Base-by-base conservation (phyloP, 768 basidiomycete species). In the Boletus rubroflammeus region DNA sequence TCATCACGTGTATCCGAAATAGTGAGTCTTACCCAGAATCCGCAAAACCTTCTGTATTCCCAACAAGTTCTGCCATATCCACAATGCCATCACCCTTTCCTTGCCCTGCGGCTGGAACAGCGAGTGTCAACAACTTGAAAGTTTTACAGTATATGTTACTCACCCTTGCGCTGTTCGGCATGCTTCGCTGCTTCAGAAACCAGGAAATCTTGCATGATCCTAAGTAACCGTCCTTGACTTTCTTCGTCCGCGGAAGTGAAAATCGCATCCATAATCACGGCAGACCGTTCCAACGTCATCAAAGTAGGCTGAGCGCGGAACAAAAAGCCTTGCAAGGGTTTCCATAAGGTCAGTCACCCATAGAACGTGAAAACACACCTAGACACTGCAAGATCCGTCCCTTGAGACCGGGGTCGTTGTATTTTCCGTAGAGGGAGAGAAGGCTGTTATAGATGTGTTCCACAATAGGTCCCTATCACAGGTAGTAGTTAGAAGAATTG, bases 41-140 rank as follows among this genome's bases (percentile, higher is more conserved):
- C 0, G 96, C 93, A 67, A 98, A 96, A 1, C 88, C 93, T 63
- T 93, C 89, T 0, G 93, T 93, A 62, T 96, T 95, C 0, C 97
- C 97, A 4, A 98, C 89, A 9, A 99, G 77, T 63, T 97, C 93
- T 0, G 88, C 88, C 86, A 99, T 94, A 62, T 95, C 84, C 48
- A 98, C 84, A 23, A 82, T 76, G 7, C 71, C 60, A 0, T 72
- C 66, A 8, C 55, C 56, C 47, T 65, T 68, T 17, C 51, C 60
- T 52, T 70, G 55, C 4, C 44, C 55, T 32, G 58, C 55, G 11
- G 17, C 70, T 70, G 38, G 28, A 48, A 23, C 0, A 3, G 9
- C 19, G 3, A 1, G 19, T 7, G 17, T 59, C 13, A 53, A 36
- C 11, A 47, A 13, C 21, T 1, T 29, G 23, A 31, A 38, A 26